Evolutionary conservation across 495 filamentous ascomycete genomes (phyloP).

Genomic region (Bathelium albidoporum): DNA sequence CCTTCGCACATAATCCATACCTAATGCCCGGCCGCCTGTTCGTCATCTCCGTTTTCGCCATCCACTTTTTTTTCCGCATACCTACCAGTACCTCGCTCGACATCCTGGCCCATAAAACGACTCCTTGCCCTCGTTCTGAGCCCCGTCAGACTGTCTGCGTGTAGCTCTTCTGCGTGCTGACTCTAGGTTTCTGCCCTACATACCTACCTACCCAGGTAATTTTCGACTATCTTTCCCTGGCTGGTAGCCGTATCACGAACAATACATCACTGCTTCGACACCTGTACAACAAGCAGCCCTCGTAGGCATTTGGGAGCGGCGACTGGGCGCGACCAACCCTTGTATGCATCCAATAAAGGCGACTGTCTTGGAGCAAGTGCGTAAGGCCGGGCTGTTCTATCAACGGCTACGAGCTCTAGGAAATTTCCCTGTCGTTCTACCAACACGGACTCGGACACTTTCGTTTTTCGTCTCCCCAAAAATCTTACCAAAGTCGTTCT

Average conservation of each 20-base stretch:
- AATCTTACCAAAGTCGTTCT: background rate
- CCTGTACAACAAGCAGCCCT: too few relatives aligned
- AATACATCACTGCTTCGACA: too few relatives aligned
- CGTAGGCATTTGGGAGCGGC: conserved; percentile 34
- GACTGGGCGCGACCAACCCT: conserved; percentile 42
- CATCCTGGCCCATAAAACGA: too few relatives aligned
- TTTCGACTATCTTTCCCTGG: background rate
- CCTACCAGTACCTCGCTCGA: too few relatives aligned
- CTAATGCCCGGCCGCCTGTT: background rate
- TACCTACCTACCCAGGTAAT: too few relatives aligned
- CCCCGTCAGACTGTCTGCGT: background rate
- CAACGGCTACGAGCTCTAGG: background rate
- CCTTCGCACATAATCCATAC: background rate
- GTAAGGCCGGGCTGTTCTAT: background rate
- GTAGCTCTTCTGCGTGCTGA: background rate
- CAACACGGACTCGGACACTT: background rate
- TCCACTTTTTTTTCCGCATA: background rate
- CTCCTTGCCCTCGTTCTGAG: background rate
- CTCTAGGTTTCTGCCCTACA: background rate
- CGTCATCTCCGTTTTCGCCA: background rate
- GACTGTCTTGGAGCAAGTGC: background rate
- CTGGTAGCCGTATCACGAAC: background rate
- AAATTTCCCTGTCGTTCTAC: conserved; percentile 9
- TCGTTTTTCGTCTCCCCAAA: background rate
- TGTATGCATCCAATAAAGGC: conserved; percentile 34